Evolutionary conservation across 2,329 filamentous ascomycete species (phyloP), one percentile per base, ranked within the genome.

Genomic region (Cercospora sojina): DNA sequence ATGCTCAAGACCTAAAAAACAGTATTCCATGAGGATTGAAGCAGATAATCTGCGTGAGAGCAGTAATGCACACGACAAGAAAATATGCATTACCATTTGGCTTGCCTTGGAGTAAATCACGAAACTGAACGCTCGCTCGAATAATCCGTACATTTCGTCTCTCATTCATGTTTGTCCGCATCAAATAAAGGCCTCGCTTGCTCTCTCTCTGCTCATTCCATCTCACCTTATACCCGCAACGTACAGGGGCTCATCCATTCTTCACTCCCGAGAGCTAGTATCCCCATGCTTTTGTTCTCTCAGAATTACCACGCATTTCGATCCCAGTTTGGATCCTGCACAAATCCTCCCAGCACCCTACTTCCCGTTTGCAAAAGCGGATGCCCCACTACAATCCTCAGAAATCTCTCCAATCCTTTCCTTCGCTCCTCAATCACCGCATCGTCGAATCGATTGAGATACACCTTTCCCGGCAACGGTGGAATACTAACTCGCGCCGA

Each of bases 371-470:
- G 95, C 81, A 99, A 81, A 75, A 99, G 84, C 74, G 95, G 95
- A 80, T 99, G 95, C 0, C 95, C 94, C 0, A 97, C 95, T 10
- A 99, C 95, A 77, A 98, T 98, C 86, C 95, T 93, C 77, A 99
- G 81, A 78, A 99, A 99, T 78, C 96, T 88, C 83, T 99, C 93
- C 72, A 99, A 83, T 1, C 95, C 95, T 73, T 94, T 91, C 70
- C 94, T 85, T 63, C 95, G 86, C 76, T 96, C 92, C 84, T 98
- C 95, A 78, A 99, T 99, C 75, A 99, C 94, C 78, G 97, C 93
- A 82, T 99, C 95, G 75, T 91, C 96, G 83, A 99, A 99, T 56
- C 95, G 88, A 80, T 98, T 98, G 60, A 94, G 97, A 74, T 98
- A 97, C 64, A 99, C 95, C 82, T 98, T 99, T 60, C 95, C 95